Evolutionary conservation across 2,329 filamentous ascomycete species (phyloP).

Genomic region (Fusarium begoniae): DNA sequence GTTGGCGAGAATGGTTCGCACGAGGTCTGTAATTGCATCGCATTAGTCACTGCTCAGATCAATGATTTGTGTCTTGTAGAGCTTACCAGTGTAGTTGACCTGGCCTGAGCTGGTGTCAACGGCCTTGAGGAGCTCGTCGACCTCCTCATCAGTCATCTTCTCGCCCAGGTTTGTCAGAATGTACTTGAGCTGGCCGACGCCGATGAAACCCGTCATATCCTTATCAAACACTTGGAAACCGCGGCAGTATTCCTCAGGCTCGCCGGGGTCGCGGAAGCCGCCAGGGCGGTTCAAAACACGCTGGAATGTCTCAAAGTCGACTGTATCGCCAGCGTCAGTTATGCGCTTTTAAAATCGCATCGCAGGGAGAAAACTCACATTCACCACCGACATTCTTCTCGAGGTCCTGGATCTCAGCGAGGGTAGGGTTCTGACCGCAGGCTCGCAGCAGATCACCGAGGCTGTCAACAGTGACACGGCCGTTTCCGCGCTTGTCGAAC

Average conservation of each 20-base stretch:
- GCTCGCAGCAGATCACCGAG: slow-evolving; percentile 95
- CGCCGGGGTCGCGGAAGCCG: slow-evolving; percentile 97
- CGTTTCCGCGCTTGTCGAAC: slow-evolving; percentile 99
- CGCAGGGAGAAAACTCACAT: slow-evolving; percentile 69
- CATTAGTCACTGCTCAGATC: background rate
- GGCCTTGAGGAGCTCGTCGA: slow-evolving; percentile 97
- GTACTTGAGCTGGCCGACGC: slow-evolving; percentile 96
- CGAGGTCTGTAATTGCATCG: slow-evolving; percentile 67
- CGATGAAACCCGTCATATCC: slow-evolving; percentile 97
- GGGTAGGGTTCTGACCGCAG: slow-evolving; percentile 96
- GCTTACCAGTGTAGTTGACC: slow-evolving; percentile 92
- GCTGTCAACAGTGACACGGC: slow-evolving; percentile 85
- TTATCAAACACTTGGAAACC: slow-evolving; percentile 99
- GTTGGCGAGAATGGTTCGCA: slow-evolving; percentile 87
- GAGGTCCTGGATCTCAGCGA: slow-evolving; percentile 90
- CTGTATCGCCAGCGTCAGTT: slow-evolving; percentile 56
- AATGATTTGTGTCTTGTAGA: background rate
- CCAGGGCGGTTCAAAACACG: slow-evolving; percentile 97
- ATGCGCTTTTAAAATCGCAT: background rate
- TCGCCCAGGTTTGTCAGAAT: slow-evolving; percentile 97
- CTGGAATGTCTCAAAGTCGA: slow-evolving; percentile 97
- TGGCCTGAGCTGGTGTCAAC: slow-evolving; percentile 96
- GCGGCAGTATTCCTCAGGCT: slow-evolving; percentile 97
- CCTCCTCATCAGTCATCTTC: slow-evolving; percentile 99
- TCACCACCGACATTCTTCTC: slow-evolving; percentile 90